Conservation (phyloP, 306 rosid genomes). For the Sicyos edulis region DNA sequence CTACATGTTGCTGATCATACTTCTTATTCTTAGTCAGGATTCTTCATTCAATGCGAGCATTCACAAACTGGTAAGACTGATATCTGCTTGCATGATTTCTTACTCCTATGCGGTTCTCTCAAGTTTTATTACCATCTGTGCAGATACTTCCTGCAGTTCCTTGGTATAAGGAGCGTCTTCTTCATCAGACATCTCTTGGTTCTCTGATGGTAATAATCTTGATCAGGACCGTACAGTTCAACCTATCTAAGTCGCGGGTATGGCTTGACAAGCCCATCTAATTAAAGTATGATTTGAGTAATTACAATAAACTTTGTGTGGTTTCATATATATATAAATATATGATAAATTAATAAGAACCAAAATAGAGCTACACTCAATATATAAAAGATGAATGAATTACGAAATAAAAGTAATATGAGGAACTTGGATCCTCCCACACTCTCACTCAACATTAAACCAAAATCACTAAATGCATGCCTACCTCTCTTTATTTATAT, state of each 20-base stretch:
- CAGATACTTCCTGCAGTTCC: conserved; percentile 85
- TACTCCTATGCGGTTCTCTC: conserved; percentile 21
- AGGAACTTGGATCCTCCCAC: too few relatives aligned
- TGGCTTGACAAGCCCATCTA: conserved; percentile 20
- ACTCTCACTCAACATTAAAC: too few relatives aligned
- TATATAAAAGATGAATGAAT: too few relatives aligned
- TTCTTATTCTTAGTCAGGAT: conserved; percentile 97
- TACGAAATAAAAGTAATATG: too few relatives aligned
- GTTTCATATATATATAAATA: background rate
- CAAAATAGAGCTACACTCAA: too few relatives aligned
- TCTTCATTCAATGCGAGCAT: conserved; percentile 94
- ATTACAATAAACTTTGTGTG: conserved; percentile 18
- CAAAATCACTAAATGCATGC: too few relatives aligned
- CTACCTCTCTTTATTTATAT: too few relatives aligned
- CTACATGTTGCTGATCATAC: conserved; percentile 89
- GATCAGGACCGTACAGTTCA: conserved; percentile 93
- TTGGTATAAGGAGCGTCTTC: conserved; percentile 98
- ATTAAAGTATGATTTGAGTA: background rate
- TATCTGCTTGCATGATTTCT: conserved; percentile 15
- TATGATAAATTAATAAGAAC: too few relatives aligned
- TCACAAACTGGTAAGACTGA: conserved; percentile 73
- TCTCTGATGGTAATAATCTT: conserved; percentile 88
- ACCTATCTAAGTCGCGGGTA: conserved; percentile 95
- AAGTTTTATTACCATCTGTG: conserved; percentile 27
- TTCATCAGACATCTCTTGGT: conserved; percentile 93